Conservation (phyloP, 345 rosid genomes). For the Orychophragmus violaceus region DNA sequence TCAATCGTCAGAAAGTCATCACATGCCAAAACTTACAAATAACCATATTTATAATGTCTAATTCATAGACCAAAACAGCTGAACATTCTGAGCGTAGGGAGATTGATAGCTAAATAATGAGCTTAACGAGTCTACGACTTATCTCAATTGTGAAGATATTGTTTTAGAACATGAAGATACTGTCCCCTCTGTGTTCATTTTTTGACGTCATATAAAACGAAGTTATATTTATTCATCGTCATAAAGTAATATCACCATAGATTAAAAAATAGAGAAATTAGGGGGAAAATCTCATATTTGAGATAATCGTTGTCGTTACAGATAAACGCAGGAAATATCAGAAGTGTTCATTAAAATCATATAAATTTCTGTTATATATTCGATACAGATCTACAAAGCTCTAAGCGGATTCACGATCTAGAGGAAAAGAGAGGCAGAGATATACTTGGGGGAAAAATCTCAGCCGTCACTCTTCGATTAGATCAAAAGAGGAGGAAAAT, state of each 20-base stretch:
- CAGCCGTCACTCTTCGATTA: not conserved
- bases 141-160: not conserved
- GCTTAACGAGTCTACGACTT: not conserved
- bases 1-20: not conserved
- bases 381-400: slow-evolving; percentile 11
- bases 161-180: too few species aligned
- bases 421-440: not conserved
- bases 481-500: not conserved
- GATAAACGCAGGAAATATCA: not conserved
- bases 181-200: too few species aligned
- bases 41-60: not conserved
- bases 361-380: not conserved
- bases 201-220: not conserved
- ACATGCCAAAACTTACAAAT: not conserved
- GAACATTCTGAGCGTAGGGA: not conserved
- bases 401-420: not conserved
- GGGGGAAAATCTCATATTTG: too few species aligned
- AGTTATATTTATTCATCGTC: too few species aligned
- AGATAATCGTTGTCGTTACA: too few species aligned
- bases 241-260: too few species aligned
- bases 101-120: not conserved
- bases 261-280: too few species aligned
- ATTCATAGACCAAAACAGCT: not conserved
- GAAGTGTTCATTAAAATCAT: not conserved
- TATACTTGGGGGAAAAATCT: not conserved